phyloP scores from a whole-genome alignment of 371 early-diverging fungal genomes.

The Mucor piriformis region DNA sequence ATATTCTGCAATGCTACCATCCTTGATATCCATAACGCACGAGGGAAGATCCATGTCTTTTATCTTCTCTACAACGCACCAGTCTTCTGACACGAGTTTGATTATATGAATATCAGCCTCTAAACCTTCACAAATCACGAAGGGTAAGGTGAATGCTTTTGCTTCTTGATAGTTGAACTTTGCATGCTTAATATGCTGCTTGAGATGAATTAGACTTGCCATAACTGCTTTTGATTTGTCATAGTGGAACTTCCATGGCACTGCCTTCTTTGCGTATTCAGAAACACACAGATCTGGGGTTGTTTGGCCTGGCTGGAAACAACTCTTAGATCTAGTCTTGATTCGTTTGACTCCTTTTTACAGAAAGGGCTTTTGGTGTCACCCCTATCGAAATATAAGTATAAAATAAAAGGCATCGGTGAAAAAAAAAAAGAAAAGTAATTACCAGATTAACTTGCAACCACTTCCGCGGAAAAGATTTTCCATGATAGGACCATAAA shows the following conservation, averaged over 20 bases:
- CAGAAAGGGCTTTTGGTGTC: constrained; percentile 13
- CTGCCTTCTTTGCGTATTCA: no score
- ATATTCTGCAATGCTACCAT: not conserved
- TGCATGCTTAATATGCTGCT: not conserved
- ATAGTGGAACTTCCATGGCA: no score
- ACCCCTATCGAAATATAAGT: constrained; percentile 14
- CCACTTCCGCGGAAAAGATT: constrained; percentile 17
- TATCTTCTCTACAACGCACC: constrained; percentile 4
- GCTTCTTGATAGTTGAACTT: not conserved
- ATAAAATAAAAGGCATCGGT: constrained; percentile 4
- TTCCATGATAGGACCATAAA: constrained; percentile 15
- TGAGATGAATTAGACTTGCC: not conserved
- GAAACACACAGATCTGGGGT: no score
- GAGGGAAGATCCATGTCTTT: constrained; percentile 7
- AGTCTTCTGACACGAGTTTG: constrained; percentile 5
- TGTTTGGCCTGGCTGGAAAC: no score
- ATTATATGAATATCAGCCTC: constrained; percentile 5
- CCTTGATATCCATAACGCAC: not conserved
- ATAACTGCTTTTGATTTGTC: not conserved
- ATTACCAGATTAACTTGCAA: constrained; percentile 6
- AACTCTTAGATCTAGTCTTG: no score
- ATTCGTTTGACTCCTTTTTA: constrained; percentile 4
- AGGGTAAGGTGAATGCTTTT: not conserved
- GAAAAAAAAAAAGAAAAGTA: constrained; percentile 6
- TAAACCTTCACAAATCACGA: constrained; percentile 7